phyloP scores from a whole-genome alignment of 2,329 filamentous ascomycete species.

The Ilyonectria sp. region DNA sequence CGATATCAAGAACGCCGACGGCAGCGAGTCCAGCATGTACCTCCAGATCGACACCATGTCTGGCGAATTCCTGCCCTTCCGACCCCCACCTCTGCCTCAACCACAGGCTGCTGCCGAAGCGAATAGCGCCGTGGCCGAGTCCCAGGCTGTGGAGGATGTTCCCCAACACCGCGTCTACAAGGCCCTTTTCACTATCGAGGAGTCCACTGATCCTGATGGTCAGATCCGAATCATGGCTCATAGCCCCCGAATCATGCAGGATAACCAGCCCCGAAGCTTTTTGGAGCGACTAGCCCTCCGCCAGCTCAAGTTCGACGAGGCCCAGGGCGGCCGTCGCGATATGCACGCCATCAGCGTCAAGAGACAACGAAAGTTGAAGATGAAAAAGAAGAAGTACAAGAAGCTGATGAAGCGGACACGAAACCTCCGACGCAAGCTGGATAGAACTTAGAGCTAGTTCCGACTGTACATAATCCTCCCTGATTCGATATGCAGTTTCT shows the following conservation, averaged over 20 bases:
- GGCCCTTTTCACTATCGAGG: conserved; percentile 77
- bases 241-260: conserved; percentile 70
- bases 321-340: conserved; percentile 62
- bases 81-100: conserved; percentile 84
- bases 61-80: conserved; percentile 83
- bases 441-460: conserved; percentile 66
- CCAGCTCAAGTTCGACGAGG: conserved; percentile 72
- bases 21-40: conserved; percentile 71
- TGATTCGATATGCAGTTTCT: conserved; percentile 42
- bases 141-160: conserved; percentile 53
- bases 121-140: conserved; percentile 50
- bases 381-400: conserved; percentile 99
- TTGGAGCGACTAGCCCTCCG: conserved; percentile 79
- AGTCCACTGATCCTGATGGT: conserved; percentile 72
- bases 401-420: conserved; percentile 96
- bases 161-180: conserved; percentile 72
- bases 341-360: conserved; percentile 93
- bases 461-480: conserved; percentile 47
- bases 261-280: conserved; percentile 69
- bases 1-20: conserved; percentile 70
- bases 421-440: conserved; percentile 88
- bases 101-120: conserved; percentile 65
- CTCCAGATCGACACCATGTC: conserved; percentile 79
- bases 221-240: conserved; percentile 74
- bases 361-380: conserved; percentile 93